Evolutionary conservation across 1,284 basidiomycete species (phyloP), one percentile per base, ranked within the genome.

Genomic region (Gymnopus androsaceus): DNA sequence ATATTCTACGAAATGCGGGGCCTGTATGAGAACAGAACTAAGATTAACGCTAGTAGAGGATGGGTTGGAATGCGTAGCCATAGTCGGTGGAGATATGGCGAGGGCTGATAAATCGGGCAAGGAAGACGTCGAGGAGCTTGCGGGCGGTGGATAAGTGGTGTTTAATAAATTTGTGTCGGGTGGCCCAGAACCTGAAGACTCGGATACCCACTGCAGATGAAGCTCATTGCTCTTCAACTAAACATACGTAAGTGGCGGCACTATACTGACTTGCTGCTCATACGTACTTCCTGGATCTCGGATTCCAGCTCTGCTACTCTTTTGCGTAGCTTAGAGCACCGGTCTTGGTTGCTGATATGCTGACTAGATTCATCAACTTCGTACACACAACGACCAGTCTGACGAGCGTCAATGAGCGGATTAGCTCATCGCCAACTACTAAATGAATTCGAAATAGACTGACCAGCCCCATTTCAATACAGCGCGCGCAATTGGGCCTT

Each of bases 381-480:
- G 64, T 92, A 93, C 8, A 92, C 86, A 67, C 90, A 93, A 2
- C 90, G 77, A 1, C 90, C 90, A 27, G 89, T 92, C 86, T 90
- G 36, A n/a, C n/a, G n/a, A 7, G 15, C 62, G 38, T 44, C 34
- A 37, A 46, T n/a, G n/a, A n/a, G n/a, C n/a, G 4, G 25, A 31
- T 59, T 27, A 54, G 28, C 3, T n/a, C n/a, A n/a, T 28, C 60
- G 40, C 19, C 12, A 58, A 48, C n/a, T n/a, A 19, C 28, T 41
- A 23, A 33, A 14, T 17, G 34, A 42, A 9, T 45, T n/a, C n/a
- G n/a, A 36, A 28, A 46, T 30, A 8, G 5, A 67, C 79, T 56
- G 72, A 90, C 82, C 77, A 89, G 64, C 62, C 88, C 78, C 51
- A 88, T 75, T 54, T 91, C 87, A 1, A 85, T 90, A 68, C 90